Percentiles rank a stretch among this genome's conserved stretches.
Evolutionary conservation across 1,139 yeast genomes (phyloP).

Genomic region (Zygosaccharomyces pseudobailii): DNA sequence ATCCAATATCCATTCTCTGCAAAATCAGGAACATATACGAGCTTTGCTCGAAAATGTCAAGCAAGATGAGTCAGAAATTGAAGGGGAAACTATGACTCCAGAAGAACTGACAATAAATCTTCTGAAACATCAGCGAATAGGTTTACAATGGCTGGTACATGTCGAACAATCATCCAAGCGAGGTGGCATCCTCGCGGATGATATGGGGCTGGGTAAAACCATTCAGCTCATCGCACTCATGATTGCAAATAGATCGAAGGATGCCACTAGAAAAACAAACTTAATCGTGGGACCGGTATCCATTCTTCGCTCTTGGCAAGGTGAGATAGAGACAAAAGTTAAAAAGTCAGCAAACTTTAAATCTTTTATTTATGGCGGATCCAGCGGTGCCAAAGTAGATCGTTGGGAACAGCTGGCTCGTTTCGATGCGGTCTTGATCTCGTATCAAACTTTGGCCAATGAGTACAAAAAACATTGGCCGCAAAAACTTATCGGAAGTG

Average conservation of each 20-base stretch:
- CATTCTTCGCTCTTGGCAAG: conserved; percentile 76
- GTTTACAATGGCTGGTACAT: conserved; percentile 72
- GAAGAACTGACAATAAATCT: conserved; percentile 58
- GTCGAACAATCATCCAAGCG: conserved; percentile 56
- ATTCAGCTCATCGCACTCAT: conserved; percentile 74
- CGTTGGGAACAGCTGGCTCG: conserved; percentile 44
- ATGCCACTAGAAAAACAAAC: conserved; percentile 47
- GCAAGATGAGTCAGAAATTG: conserved; percentile 49
- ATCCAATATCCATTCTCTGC: conserved; percentile 33
- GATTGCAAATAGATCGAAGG: conserved; percentile 47
- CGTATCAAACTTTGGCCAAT: conserved; percentile 65
- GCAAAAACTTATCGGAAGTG: conserved; percentile 12
- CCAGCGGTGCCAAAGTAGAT: conserved; percentile 38
- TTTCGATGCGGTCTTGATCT: conserved; percentile 73
- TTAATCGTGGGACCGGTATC: conserved; percentile 83
- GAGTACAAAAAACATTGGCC: conserved; percentile 62
- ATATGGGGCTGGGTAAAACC: conserved; percentile 93
- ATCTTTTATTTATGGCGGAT: conserved; percentile 61
- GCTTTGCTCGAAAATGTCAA: conserved; percentile 61
- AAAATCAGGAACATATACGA: conserved; percentile 47
- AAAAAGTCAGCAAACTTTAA: conserved; percentile 44
- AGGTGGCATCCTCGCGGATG: conserved; percentile 89
- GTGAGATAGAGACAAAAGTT: conserved; percentile 62
- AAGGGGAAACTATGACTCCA: conserved; percentile 64
- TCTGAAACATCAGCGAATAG: conserved; percentile 80